Evolutionary conservation across 345 rosid species (phyloP), one percentile per base, ranked within the genome.

Genomic region (Citrus australasica): DNA sequence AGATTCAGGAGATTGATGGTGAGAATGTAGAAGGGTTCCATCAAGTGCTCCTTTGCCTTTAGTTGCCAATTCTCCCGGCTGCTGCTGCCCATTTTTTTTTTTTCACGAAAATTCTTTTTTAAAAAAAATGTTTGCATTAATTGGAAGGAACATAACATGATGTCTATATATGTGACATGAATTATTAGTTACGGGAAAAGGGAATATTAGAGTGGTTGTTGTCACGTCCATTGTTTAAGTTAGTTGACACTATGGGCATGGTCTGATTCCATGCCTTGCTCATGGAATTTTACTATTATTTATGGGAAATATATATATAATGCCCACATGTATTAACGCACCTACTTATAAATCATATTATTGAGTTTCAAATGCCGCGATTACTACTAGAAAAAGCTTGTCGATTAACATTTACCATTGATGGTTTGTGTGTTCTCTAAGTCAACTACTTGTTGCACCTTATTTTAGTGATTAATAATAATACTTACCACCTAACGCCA

Each of bases 1-100:
- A 89, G 91, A 77, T 88, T 87, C 68, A 92, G 89, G 60, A 92
- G 92, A 60, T 87, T 83, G 61, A 82, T 73, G 32, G 90, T 82
- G 70, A 88, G n/a, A 81, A 87, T 42, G 67, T 86, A 85, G 74
- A 93, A 88, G 16, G 86, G 82, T 70, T 86, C 82, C 22, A 67
- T 51, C 9, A n/a, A 21, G 40, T 78, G 68, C 21, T 71, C 51
- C 51, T 35, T 61, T 4, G 64, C 48, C 68, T 77, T 78, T 17
- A 33, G 70, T 62, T 25, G 79, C 69, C 71, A 68, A 74, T 46
- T 77, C 71, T 69, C 79, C 67, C 68, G 56, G 17, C 51, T 9
- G 55, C 19, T 4, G 58, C 58, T 17, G 6, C 61, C 74, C 83
- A 66, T 81, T 38, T 73, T 69, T 63, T 75, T 48, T 77, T 64